Evolutionary conservation across 2,329 filamentous ascomycete genomes (phyloP), one percentile per base, ranked within the genome.

Genomic region (Myriosclerotinia curreyana): DNA sequence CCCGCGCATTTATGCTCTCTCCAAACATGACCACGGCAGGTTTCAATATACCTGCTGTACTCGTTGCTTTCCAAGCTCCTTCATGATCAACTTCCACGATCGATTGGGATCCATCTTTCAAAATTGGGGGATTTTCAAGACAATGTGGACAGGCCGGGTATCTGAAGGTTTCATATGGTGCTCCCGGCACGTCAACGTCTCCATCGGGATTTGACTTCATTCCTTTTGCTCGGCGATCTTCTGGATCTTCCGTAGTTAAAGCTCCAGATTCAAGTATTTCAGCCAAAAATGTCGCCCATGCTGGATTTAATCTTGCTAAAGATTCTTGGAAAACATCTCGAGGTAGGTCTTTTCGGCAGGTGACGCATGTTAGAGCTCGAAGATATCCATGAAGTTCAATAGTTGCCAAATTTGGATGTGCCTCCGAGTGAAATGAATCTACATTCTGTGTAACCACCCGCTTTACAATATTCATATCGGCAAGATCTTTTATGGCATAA

Each of bases 21-120:
- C 95, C 95, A 75, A 98, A 98, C 92, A 98, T 97, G 71, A 93
- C 87, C 2, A 99, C 93, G 0, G 91, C 91, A 4, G 95, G 95
- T 74, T 98, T 98, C 63, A 99, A 76, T 46, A 98, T 86, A 2
- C 94, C 95, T 0, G 86, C 91, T 2, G 83, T 86, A 69, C 86
- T 87, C 0, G 78, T 78, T 7, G 81, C 71, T 48, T 80, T 77
- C 91, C 89, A 96, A 0, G 92, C 94, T 0, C 94, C 94, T 61
- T 97, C 92, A 1, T 74, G 71, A 71, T 97, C 94, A 15, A 90
- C 83, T 67, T 89, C 80, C 1, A 97, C 87, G 34, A 76, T 78
- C 22, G 82, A 80, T 66, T 73, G 77, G 2, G 78, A 80, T 5
- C 87, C 84, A 70, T 89, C 82, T 38, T 78, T 73, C 49, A 83